Evolutionary conservation across 805 yeast species (phyloP).

Genomic region (Ogataea methanolica): DNA sequence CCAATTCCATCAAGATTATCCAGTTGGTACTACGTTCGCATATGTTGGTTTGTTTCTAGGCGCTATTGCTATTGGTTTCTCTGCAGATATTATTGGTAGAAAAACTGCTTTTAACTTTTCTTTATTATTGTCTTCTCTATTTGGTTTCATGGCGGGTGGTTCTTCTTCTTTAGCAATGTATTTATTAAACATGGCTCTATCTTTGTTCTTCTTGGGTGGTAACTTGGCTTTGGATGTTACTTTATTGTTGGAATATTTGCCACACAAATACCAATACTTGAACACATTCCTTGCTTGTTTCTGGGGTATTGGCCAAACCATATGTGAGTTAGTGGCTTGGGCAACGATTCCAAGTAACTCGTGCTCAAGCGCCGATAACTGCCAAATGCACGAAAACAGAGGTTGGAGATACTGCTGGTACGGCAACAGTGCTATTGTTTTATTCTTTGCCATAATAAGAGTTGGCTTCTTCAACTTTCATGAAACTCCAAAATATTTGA

Average conservation of each 20-base stretch:
- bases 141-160: slow-evolving; percentile 45
- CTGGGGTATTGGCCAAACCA: slow-evolving; percentile 55
- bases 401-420: slow-evolving; percentile 55
- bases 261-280: slow-evolving; percentile 42
- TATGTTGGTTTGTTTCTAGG: slow-evolving; percentile 46
- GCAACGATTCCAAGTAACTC: slow-evolving; percentile 43
- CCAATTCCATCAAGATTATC: slow-evolving; percentile 37
- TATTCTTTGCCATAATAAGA: slow-evolving; percentile 39
- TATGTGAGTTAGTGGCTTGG: slow-evolving; percentile 44
- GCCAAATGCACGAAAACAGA: slow-evolving; percentile 38
- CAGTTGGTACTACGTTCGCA: slow-evolving; percentile 37
- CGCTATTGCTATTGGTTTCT: slow-evolving; percentile 49
- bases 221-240: slow-evolving; percentile 47
- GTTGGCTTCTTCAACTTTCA: slow-evolving; percentile 36
- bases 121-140: slow-evolving; percentile 40
- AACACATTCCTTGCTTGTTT: slow-evolving; percentile 46
- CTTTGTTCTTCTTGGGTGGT: slow-evolving; percentile 46
- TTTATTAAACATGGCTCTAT: slow-evolving; percentile 37
- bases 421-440: slow-evolving; percentile 43
- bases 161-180: slow-evolving; percentile 42
- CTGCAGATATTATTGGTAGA: slow-evolving; percentile 49
- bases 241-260: slow-evolving; percentile 44
- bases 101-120: slow-evolving; percentile 44
- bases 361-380: slow-evolving; percentile 35
- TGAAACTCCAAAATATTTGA: slow-evolving; percentile 29